Percentiles rank a stretch among this genome's conserved stretches.
phyloP scores from a whole-genome alignment of 2,329 filamentous ascomycete genomes.

The Cladophialophora carrionii region DNA sequence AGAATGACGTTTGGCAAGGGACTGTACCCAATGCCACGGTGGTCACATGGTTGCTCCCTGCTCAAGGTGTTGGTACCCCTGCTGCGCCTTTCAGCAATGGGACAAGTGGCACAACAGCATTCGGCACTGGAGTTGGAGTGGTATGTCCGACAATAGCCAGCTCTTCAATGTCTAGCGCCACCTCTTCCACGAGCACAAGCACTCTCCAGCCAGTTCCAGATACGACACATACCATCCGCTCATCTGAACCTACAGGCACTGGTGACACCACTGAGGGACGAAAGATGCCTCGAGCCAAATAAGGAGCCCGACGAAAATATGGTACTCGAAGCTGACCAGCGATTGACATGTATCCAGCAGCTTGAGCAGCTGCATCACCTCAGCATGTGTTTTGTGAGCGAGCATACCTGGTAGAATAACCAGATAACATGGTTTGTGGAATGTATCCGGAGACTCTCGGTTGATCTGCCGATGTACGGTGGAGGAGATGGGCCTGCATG shows the following conservation, averaged over 20 bases:
- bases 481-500: background rate
- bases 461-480: background rate
- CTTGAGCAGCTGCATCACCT: background rate
- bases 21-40: slow-evolving; percentile 41
- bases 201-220: slow-evolving; percentile 11
- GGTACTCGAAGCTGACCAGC: background rate
- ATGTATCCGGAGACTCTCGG: background rate
- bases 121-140: background rate
- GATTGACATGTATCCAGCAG: background rate
- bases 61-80: slow-evolving; percentile 10
- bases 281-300: background rate
- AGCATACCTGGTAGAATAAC: background rate
- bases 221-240: slow-evolving; percentile 18
- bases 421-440: background rate
- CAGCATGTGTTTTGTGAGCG: background rate
- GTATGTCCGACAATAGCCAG: slow-evolving; percentile 7
- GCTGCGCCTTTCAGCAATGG: slow-evolving; percentile 11
- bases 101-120: background rate
- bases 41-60: slow-evolving; percentile 41
- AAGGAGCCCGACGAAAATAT: background rate
- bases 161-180: slow-evolving; percentile 13
- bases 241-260: background rate
- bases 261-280: background rate
- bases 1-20: slow-evolving; percentile 39
- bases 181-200: slow-evolving; percentile 16